phyloP scores from a whole-genome alignment of 768 basidiomycete genomes.

The Auricularia sp. region DNA sequence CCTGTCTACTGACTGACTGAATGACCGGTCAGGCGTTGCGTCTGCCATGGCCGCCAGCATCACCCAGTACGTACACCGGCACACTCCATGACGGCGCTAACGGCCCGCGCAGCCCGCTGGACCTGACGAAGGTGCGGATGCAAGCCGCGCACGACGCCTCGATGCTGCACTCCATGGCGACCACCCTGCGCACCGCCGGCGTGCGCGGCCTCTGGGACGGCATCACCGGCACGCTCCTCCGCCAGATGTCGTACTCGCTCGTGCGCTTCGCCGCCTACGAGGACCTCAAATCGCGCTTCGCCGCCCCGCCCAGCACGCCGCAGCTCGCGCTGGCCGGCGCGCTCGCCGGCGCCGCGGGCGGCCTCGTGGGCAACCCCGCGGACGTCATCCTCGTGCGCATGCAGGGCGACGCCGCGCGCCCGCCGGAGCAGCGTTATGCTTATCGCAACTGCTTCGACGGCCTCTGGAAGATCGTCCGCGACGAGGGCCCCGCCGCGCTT shows the following conservation, averaged over 20 bases:
- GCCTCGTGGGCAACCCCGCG: slow-evolving; percentile 81
- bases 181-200: slow-evolving; percentile 77
- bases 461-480: slow-evolving; percentile 76
- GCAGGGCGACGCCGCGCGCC: slow-evolving; percentile 85
- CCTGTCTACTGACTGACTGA: neutral
- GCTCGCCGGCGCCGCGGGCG: slow-evolving; percentile 70
- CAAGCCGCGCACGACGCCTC: slow-evolving; percentile 89
- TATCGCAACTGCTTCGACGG: slow-evolving; percentile 89
- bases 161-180: slow-evolving; percentile 74
- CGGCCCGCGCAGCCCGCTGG: slow-evolving; percentile 49
- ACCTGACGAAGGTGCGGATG: slow-evolving; percentile 84
- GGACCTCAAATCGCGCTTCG: slow-evolving; percentile 53
- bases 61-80: slow-evolving; percentile 49
- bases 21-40: slow-evolving; percentile 42
- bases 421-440: slow-evolving; percentile 78
- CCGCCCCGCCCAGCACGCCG: slow-evolving; percentile 28
- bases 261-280: slow-evolving; percentile 94
- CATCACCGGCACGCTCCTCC: slow-evolving; percentile 78
- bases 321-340: neutral
- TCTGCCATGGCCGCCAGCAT: slow-evolving; percentile 84
- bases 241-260: slow-evolving; percentile 88
- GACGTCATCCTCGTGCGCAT: slow-evolving; percentile 79
- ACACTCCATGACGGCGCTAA: neutral
- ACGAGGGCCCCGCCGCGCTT: slow-evolving; percentile 73
- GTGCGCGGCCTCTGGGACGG: slow-evolving; percentile 74